Conservation (phyloP, 129 eudicot species). For the Pseudognaphalium luteoalbum region DNA sequence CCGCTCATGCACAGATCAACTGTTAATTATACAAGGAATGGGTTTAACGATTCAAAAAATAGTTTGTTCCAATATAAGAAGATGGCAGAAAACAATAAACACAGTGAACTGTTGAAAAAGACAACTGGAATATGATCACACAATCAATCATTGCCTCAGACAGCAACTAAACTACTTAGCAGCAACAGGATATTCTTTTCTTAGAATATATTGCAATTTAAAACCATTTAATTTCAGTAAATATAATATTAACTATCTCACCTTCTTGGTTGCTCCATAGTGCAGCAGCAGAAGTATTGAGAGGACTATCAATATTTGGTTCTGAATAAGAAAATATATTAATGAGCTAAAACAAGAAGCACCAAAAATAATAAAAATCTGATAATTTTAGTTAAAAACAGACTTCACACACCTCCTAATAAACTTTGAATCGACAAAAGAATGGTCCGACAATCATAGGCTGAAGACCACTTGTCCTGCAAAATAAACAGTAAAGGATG, state of each 20-base stretch:
- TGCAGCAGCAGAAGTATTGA: conserved; percentile 77
- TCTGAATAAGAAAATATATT: conserved; percentile 45
- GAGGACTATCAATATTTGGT: conserved; percentile 82
- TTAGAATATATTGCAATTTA: not conserved
- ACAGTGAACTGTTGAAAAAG: not conserved
- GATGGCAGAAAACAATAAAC: not conserved
- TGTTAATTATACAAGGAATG: not conserved
- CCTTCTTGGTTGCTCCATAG: conserved; percentile 88
- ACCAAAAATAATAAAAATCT: not conserved
- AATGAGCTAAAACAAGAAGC: conserved; percentile 14
- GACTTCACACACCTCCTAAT: conserved; percentile 64
- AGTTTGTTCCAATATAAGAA: not conserved
- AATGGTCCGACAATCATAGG: conserved; percentile 88
- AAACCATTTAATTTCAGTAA: not conserved
- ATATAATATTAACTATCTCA: conserved; percentile 14
- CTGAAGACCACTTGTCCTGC: conserved; percentile 95
- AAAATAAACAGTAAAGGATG: conserved; percentile 12
- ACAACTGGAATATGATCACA: not conserved
- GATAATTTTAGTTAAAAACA: conserved; percentile 8
- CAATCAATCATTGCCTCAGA: not conserved
- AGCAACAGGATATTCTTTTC: not conserved
- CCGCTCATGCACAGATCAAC: not conserved
- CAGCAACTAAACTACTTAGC: not conserved
- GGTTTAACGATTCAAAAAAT: not conserved
- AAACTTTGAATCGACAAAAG: conserved; percentile 87